These are phyloP conservation scores for Coemansia umbellata DNA, from an alignment of 192 early-diverging fungal genomes.

Conservation along the genomic window DNA sequence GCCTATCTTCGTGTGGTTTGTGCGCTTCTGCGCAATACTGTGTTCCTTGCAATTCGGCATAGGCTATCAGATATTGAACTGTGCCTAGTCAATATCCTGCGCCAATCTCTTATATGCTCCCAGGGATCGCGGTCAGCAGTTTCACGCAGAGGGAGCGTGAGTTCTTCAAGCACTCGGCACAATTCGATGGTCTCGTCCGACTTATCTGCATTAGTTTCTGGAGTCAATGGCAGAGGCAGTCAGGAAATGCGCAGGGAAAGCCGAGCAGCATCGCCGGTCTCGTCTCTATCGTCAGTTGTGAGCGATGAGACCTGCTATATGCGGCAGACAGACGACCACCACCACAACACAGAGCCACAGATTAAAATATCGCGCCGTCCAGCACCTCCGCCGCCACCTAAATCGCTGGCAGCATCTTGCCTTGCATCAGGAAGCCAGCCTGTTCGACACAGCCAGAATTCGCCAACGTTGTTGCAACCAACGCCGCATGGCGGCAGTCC, in stretches of 20 bases:
- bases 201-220: not conserved
- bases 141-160: conserved; percentile 30
- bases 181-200: conserved; percentile 23
- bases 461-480: not conserved
- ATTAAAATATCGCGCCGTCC: conserved; percentile 12
- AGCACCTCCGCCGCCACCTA: conserved; percentile 17
- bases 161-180: conserved; percentile 33
- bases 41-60: conserved; percentile 36
- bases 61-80: conserved; percentile 49
- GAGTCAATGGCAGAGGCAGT: not conserved
- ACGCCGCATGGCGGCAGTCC: not conserved
- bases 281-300: conserved; percentile 31
- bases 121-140: conserved; percentile 4
- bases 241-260: not conserved
- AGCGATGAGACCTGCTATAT: conserved; percentile 46
- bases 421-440: not conserved
- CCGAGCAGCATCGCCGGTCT: conserved; percentile 25
- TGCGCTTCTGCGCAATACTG: conserved; percentile 64
- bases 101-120: conserved; percentile 41
- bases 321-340: conserved; percentile 3
- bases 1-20: conserved; percentile 65
- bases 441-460: not conserved
- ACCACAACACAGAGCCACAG: not conserved
- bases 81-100: conserved; percentile 38
- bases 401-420: not conserved